Evolutionary conservation across 345 rosid species (phyloP).

Genomic region (Linum trigynum): DNA sequence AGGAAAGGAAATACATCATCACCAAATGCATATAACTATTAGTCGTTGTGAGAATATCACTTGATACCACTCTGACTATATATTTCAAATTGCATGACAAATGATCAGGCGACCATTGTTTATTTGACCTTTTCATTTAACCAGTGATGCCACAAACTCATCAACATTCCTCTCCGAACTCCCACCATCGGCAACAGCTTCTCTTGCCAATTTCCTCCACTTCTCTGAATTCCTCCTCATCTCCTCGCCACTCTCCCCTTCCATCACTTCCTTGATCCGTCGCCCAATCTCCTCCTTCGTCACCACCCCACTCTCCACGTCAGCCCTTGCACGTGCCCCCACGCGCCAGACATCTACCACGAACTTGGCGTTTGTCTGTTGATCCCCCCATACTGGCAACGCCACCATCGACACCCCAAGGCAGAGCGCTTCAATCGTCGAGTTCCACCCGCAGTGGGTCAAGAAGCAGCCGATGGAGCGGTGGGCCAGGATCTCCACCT

Average conservation of each 20-base stretch:
- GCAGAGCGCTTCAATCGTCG: not conserved
- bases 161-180: not conserved
- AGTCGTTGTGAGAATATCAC: too few relatives aligned
- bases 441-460: constrained; percentile 4
- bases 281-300: not conserved
- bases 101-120: too few relatives aligned
- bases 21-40: too few relatives aligned
- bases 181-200: not conserved
- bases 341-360: not conserved
- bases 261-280: not conserved
- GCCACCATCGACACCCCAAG: constrained; percentile 1
- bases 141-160: not conserved
- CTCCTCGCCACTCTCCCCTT: not conserved
- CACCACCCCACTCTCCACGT: not conserved
- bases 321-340: not conserved
- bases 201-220: not conserved
- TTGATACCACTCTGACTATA: too few relatives aligned
- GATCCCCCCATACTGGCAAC: not conserved
- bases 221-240: not conserved
- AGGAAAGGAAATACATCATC: too few relatives aligned
- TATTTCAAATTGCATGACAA: too few relatives aligned
- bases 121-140: too few relatives aligned
- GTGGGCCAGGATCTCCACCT: not conserved
- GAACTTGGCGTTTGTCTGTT: not conserved
- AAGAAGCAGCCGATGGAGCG: not conserved